A percentile compares a stretch with the other conserved stretches of the same genome.
These are phyloP conservation scores for Entomortierella lignicola DNA, from an alignment of 192 early-diverging fungal species.

Conservation along the genomic window DNA sequence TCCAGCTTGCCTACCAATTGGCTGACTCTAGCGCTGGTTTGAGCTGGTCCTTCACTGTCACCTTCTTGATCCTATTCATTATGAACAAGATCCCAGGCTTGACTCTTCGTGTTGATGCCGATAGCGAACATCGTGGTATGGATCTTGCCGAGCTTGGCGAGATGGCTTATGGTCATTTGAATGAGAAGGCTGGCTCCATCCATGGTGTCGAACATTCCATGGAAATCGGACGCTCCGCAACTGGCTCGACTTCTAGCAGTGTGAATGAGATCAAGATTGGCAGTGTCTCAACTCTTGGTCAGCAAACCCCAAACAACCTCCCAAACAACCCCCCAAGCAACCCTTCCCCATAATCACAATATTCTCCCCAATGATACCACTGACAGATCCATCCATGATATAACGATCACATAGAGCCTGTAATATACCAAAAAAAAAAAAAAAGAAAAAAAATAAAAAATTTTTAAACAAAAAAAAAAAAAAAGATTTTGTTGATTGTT, in stretches of 20 bases:
- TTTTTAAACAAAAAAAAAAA: neutral
- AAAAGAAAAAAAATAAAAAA: neutral
- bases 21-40: slow-evolving; percentile 79
- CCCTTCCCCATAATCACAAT: neutral
- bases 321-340: neutral
- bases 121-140: slow-evolving; percentile 74
- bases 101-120: slow-evolving; percentile 78
- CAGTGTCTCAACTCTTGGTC: slow-evolving; percentile 39
- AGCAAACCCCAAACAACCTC: neutral
- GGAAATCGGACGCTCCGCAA: slow-evolving; percentile 27
- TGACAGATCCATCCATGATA: too few species aligned
- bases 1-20: slow-evolving; percentile 84
- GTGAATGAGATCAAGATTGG: slow-evolving; percentile 38
- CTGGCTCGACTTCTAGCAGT: slow-evolving; percentile 11
- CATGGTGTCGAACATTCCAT: slow-evolving; percentile 48
- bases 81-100: slow-evolving; percentile 87
- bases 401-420: neutral
- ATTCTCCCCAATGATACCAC: neutral
- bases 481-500: too few species aligned
- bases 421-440: slow-evolving; percentile 1
- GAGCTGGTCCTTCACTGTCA: slow-evolving; percentile 79
- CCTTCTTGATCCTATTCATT: slow-evolving; percentile 76
- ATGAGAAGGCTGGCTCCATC: slow-evolving; percentile 31
- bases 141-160: slow-evolving; percentile 91
- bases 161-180: slow-evolving; percentile 62